Evolutionary conservation across 2,329 filamentous ascomycete genomes (phyloP), one percentile per base, ranked within the genome.

Genomic region (Claviceps capensis): DNA sequence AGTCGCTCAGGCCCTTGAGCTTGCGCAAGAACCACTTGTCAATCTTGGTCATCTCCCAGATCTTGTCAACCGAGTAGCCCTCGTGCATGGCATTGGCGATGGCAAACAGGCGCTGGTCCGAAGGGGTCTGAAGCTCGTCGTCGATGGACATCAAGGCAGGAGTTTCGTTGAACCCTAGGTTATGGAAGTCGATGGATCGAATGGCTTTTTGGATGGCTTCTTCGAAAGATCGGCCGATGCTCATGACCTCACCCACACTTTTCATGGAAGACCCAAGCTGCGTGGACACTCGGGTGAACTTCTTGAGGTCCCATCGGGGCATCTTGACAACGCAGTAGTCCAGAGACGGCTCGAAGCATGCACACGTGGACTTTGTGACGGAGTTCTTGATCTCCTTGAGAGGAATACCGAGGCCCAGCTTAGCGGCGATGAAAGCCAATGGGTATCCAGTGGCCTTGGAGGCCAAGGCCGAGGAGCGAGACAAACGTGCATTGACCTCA

Each of bases 301-400:
- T 98, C 77, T 97, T 97, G 64, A 98, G 72, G 71, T 98, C 93
- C 93, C 93, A 98, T 60, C 93, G 81, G 47, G 93, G 93, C 74
- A 98, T 97, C 80, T 98, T 98, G 61, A 97, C 91, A 17, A 97
- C 93, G 50, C 94, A 88, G 66, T 98, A 98, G 69, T 98, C 93
- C 14, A 98, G 82, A 14, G 93, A 97, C 23, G 93, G 93, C 73
- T 98, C 93, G 67, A 98, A 98, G 76, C 93, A 97, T 52, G 93
- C 93, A 63, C 88, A 95, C 1, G 93, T 98, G 51, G 86, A 85
- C 72, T 93, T 91, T 52, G 93, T 98, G 53, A 98, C 91, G 0
- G 86, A 87, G 75, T 98, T 98, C 62, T 85, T 85, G 65, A 98
- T 95, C 66, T 97, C 88, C 72, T 97, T 96, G 51, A 98, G 75